Conservation (phyloP, 2,329 filamentous ascomycete genomes). For the Epichloe aotearoae region DNA sequence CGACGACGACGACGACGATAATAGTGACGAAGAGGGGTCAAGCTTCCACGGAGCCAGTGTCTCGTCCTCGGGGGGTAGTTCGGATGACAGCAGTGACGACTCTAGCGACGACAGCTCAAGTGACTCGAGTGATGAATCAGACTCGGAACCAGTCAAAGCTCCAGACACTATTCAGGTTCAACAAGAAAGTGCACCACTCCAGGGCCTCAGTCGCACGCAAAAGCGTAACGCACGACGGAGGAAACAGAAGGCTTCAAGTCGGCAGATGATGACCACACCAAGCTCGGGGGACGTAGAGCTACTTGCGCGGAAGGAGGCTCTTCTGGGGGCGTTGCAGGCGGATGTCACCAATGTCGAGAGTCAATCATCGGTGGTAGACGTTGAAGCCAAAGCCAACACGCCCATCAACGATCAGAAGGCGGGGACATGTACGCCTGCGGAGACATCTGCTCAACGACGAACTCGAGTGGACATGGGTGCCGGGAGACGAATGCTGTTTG, state of each 20-base stretch:
- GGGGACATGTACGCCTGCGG: neutral
- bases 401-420: neutral
- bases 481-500: slow-evolving; percentile 56
- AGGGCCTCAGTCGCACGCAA: slow-evolving; percentile 31
- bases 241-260: slow-evolving; percentile 17
- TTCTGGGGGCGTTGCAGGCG: slow-evolving; percentile 14
- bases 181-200: slow-evolving; percentile 11
- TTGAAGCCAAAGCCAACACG: neutral
- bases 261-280: neutral
- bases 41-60: neutral
- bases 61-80: neutral
- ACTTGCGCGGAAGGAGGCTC: slow-evolving; percentile 26
- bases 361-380: neutral
- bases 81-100: slow-evolving; percentile 5
- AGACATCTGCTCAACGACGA: neutral
- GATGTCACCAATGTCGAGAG: neutral
- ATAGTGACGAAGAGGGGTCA: neutral
- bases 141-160: slow-evolving; percentile 9
- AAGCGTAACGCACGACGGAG: slow-evolving; percentile 39
- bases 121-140: slow-evolving; percentile 8
- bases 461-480: slow-evolving; percentile 37
- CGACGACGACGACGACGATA: neutral
- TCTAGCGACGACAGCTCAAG: slow-evolving; percentile 11
- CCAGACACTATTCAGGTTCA: neutral
- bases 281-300: slow-evolving; percentile 15